These are phyloP conservation scores for Lactifluus echinatus DNA, from an alignment of 768 basidiomycete genomes.

Conservation along the genomic window DNA sequence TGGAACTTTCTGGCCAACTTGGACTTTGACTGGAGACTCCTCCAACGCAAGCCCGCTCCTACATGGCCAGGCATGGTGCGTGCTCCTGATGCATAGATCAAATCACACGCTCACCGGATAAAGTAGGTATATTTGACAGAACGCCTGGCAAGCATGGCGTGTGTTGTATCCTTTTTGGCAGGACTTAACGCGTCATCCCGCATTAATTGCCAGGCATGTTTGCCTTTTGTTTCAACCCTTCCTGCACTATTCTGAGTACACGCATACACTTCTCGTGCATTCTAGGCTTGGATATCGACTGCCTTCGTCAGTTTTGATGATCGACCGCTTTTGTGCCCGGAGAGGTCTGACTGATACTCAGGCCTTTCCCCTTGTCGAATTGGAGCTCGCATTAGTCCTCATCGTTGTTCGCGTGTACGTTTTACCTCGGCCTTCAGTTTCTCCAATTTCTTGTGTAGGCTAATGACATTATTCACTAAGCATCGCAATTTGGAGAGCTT, in stretches of 20 bases:
- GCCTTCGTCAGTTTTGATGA: background rate
- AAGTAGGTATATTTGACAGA: background rate
- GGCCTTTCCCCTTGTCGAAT: background rate
- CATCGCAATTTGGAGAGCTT: too few relatives aligned
- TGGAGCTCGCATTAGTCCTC: background rate
- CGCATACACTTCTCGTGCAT: too few relatives aligned
- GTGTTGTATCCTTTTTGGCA: background rate
- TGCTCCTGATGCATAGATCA: background rate
- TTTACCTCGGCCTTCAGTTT: too few relatives aligned
- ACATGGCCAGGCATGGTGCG: constrained; percentile 1
- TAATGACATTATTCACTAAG: background rate
- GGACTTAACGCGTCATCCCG: background rate
- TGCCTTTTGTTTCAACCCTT: too few relatives aligned
- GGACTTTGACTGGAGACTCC: constrained; percentile 5
- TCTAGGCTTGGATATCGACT: background rate
- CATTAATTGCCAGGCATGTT: constrained; percentile 1
- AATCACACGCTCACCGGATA: background rate
- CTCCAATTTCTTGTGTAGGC: too few relatives aligned
- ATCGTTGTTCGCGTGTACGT: constrained; percentile 7
- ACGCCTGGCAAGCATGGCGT: background rate
- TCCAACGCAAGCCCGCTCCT: background rate
- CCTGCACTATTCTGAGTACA: background rate
- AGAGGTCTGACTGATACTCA: background rate
- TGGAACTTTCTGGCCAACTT: background rate
- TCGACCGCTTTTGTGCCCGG: background rate